Percentiles rank a stretch among this genome's conserved stretches.
Conservation (phyloP, 148 eudicot genomes). For the Polygonum maritimum region DNA sequence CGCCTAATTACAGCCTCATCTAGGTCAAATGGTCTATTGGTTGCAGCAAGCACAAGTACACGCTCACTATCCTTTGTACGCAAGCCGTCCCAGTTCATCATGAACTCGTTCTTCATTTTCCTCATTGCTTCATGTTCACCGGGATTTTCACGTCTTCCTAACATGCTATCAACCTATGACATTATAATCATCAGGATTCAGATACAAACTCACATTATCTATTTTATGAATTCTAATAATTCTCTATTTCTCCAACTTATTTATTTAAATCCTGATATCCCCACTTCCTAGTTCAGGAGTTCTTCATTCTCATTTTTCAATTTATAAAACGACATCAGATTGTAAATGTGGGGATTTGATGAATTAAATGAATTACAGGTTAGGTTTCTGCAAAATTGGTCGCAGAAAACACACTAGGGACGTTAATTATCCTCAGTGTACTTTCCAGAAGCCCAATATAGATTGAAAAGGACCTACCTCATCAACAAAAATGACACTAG, state of each 20-base stretch:
- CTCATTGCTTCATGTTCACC: slow-evolving; percentile 98
- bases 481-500: slow-evolving; percentile 82
- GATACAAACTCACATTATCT: too few species aligned
- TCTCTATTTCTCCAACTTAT: too few species aligned
- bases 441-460: background rate
- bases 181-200: background rate
- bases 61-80: slow-evolving; percentile 69
- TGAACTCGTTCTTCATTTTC: slow-evolving; percentile 87
- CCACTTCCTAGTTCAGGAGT: too few species aligned
- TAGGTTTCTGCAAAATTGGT: too few species aligned
- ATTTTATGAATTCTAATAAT: too few species aligned
- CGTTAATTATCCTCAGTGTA: too few species aligned
- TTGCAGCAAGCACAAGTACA: slow-evolving; percentile 95
- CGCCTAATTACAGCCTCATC: slow-evolving; percentile 95
- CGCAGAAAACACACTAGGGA: too few species aligned
- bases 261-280: too few species aligned
- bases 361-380: too few species aligned
- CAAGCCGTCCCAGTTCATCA: slow-evolving; percentile 92
- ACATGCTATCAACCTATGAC: slow-evolving; percentile 68
- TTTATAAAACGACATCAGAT: too few species aligned
- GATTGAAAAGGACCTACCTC: slow-evolving; percentile 23
- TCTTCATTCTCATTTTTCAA: too few species aligned
- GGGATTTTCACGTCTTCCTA: slow-evolving; percentile 81
- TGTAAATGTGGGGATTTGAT: too few species aligned
- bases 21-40: slow-evolving; percentile 90